phyloP scores from a whole-genome alignment of 129 eudicot genomes.

The Ambrosia artemisiifolia region DNA sequence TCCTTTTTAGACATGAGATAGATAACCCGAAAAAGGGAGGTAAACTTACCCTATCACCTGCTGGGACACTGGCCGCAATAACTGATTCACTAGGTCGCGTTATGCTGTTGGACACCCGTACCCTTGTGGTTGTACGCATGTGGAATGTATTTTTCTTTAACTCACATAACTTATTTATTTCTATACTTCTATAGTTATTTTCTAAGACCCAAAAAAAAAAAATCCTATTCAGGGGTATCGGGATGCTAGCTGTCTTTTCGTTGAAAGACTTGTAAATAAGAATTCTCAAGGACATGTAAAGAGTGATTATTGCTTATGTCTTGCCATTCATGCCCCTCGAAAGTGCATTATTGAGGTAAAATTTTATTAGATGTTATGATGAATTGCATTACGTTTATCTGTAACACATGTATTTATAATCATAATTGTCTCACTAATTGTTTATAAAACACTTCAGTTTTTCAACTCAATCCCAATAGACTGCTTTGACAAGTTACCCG shows the following conservation, averaged over 20 bases:
- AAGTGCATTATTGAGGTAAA: conserved; percentile 93
- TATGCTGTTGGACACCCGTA: conserved; percentile 87
- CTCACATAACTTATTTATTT: background rate
- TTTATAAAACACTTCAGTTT: no score
- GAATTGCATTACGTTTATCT: no score
- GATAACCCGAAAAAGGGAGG: conserved; percentile 53
- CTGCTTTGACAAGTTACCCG: no score
- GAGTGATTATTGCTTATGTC: conserved; percentile 85
- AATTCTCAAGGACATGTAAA: conserved; percentile 42
- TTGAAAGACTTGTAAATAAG: conserved; percentile 79
- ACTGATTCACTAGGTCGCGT: conserved; percentile 96
- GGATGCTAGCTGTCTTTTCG: conserved; percentile 90
- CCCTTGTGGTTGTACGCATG: conserved; percentile 93
- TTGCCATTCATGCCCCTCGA: conserved; percentile 95
- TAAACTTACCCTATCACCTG: conserved; percentile 90
- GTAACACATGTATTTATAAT: background rate
- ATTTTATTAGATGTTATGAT: background rate
- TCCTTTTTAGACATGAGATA: no score
- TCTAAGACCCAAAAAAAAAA: background rate
- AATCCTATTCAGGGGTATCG: conserved; percentile 71
- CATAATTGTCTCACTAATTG: no score
- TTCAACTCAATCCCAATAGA: no score
- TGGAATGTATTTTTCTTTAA: conserved; percentile 69
- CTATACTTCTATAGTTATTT: background rate
- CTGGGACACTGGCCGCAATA: conserved; percentile 97